Base-by-base conservation (phyloP, 2,329 filamentous ascomycete species). In the Ceratocystis huliohia region DNA sequence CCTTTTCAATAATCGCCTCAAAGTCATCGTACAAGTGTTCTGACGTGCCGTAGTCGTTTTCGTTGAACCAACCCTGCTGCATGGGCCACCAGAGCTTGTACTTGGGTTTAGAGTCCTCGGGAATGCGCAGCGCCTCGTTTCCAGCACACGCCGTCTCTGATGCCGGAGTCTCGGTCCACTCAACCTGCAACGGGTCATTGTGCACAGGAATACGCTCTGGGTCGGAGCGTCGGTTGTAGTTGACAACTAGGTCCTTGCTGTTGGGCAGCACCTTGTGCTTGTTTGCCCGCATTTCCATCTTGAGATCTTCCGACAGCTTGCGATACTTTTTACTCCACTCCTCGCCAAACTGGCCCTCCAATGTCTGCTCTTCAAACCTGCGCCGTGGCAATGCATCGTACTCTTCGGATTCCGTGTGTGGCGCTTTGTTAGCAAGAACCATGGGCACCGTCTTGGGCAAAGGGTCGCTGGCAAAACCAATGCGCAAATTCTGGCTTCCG, bases 211-310 rank as follows among this genome's bases (percentile, higher is more conserved):
- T 97, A 62, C 88, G 83, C 71, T 97, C 94, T 5, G 91, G 87
- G 44, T 88, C 85, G 0, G 86, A 89, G 61, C 90, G 84, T 65
- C 89, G 85, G 75, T 99, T 99, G 81, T 89, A 97, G 73, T 96
- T 97, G 70, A 92, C 85, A 1, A 96, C 93, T 67, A 96, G 80
- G 73, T 99, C 94, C 75, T 96, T 96, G 0, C 92, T 96, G 74
- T 97, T 97, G n/a, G 94, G 94, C 63, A 97, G 78, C 17, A 96
- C 92, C 74, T 96, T 89, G 73, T 91, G 87, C 80, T 97, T 97
- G 77, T 96, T 96, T 70, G 86, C 84, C 69, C 93, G 87, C 89
- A 97, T 96, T 64, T 91, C 88, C 1, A 87, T 78, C 76, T 96
- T 96, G 69, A 99, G 84, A 57, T 96, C 92, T 65, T 86, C 85